These are phyloP conservation scores for Auricularia sp. DNA, from an alignment of 768 basidiomycete species.

Conservation along the genomic window DNA sequence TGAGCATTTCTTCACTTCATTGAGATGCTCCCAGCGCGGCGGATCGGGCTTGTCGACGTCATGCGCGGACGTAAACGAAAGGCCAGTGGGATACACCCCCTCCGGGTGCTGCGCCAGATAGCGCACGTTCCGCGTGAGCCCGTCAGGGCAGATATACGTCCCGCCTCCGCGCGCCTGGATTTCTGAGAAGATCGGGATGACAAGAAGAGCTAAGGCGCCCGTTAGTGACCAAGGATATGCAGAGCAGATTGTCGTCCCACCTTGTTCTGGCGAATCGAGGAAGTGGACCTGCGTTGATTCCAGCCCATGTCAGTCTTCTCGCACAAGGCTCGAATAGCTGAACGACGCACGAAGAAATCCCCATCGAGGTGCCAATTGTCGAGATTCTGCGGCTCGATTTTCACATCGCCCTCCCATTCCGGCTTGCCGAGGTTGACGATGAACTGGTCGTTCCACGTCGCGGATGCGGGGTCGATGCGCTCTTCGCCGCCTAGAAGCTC, in stretches of 20 bases:
- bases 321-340: neutral
- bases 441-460: slow-evolving; percentile 48
- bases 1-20: neutral
- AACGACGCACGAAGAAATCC: slow-evolving; percentile 7
- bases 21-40: neutral
- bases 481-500: slow-evolving; percentile 47
- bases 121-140: slow-evolving; percentile 23
- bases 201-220: slow-evolving; percentile 26
- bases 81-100: slow-evolving; percentile 9
- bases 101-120: slow-evolving; percentile 14
- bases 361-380: slow-evolving; percentile 46
- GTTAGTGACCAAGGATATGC: neutral
- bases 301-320: neutral
- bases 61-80: neutral
- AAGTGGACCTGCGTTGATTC: slow-evolving; percentile 18
- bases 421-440: slow-evolving; percentile 52
- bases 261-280: slow-evolving; percentile 58
- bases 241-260: slow-evolving; percentile 6
- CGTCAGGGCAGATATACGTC: slow-evolving; percentile 51
- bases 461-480: slow-evolving; percentile 38
- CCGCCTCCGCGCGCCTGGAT: slow-evolving; percentile 46
- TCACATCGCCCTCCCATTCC: slow-evolving; percentile 13
- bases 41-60: neutral
- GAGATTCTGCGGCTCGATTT: slow-evolving; percentile 19
- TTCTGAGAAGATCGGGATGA: slow-evolving; percentile 51